These are phyloP conservation scores for Teunomyces atbi DNA, from an alignment of 805 yeast genomes.

Conservation along the genomic window DNA sequence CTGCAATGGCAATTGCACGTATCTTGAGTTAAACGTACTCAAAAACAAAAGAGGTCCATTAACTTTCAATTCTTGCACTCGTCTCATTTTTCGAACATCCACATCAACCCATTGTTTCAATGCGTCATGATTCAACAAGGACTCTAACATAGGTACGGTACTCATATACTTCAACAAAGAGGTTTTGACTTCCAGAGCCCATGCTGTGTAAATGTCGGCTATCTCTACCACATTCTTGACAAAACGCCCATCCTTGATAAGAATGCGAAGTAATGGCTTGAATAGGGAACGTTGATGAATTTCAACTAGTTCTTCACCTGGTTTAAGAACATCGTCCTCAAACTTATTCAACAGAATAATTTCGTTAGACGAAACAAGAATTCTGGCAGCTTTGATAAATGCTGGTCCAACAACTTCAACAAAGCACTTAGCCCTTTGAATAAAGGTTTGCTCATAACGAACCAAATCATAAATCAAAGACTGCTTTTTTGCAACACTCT, in stretches of 20 bases:
- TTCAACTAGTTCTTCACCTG: slow-evolving; percentile 54
- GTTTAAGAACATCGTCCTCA: slow-evolving; percentile 54
- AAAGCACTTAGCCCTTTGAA: slow-evolving; percentile 65
- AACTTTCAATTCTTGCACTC: slow-evolving; percentile 44
- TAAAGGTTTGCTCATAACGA: slow-evolving; percentile 65
- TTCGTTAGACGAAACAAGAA: slow-evolving; percentile 18
- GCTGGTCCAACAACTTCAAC: slow-evolving; percentile 46
- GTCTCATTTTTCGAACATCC: slow-evolving; percentile 49
- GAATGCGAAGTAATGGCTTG: slow-evolving; percentile 55
- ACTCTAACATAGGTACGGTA: slow-evolving; percentile 58
- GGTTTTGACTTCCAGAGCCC: slow-evolving; percentile 59
- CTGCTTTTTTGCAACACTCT: slow-evolving; percentile 59
- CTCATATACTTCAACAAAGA: slow-evolving; percentile 61
- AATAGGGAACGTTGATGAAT: slow-evolving; percentile 54
- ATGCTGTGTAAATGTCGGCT: slow-evolving; percentile 59
- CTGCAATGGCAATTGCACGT: slow-evolving; percentile 58
- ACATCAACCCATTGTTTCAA: slow-evolving; percentile 60
- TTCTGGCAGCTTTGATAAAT: slow-evolving; percentile 30
- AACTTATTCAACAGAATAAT: slow-evolving; percentile 44
- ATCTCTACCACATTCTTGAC: slow-evolving; percentile 49
- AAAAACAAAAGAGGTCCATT: slow-evolving; percentile 39
- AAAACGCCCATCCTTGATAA: slow-evolving; percentile 64
- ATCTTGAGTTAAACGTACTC: slow-evolving; percentile 44
- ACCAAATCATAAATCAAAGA: slow-evolving; percentile 75
- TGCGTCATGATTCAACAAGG: slow-evolving; percentile 47